phyloP scores from a whole-genome alignment of 179 eudicot species.

The Pouteria campechiana region DNA sequence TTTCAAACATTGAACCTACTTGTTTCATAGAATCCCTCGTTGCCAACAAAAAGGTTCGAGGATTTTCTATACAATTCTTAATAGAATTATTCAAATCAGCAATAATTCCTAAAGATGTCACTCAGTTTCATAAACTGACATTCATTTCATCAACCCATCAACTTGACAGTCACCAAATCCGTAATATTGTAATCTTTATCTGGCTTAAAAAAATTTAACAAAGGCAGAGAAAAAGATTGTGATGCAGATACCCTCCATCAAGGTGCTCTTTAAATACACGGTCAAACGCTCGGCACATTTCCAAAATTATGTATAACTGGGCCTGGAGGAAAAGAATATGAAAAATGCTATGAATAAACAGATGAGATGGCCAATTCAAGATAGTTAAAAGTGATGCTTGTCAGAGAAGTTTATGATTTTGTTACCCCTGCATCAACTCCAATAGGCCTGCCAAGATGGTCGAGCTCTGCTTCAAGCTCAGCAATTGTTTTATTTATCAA shows the following conservation, averaged over 20 bases:
- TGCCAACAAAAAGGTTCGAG: no score
- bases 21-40: no score
- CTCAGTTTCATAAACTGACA: no score
- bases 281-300: constrained; percentile 98
- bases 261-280: constrained; percentile 87
- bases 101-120: no score
- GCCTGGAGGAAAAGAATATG: constrained; percentile 40
- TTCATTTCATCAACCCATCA: no score
- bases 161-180: not conserved
- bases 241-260: constrained; percentile 84
- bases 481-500: constrained; percentile 89
- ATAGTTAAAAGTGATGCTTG: not conserved
- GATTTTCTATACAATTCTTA: no score
- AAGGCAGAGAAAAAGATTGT: not conserved
- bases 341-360: not conserved
- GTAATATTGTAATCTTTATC: not conserved
- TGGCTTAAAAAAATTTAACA: no score
- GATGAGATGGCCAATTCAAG: not conserved
- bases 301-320: constrained; percentile 87
- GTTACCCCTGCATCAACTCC: constrained; percentile 96
- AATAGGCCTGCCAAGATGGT: constrained; percentile 90
- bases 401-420: not conserved
- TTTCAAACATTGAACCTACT: no score
- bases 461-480: constrained; percentile 94
- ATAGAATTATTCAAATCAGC: no score